phyloP scores from a whole-genome alignment of 345 rosid genomes.

The Trapa bicornis region DNA sequence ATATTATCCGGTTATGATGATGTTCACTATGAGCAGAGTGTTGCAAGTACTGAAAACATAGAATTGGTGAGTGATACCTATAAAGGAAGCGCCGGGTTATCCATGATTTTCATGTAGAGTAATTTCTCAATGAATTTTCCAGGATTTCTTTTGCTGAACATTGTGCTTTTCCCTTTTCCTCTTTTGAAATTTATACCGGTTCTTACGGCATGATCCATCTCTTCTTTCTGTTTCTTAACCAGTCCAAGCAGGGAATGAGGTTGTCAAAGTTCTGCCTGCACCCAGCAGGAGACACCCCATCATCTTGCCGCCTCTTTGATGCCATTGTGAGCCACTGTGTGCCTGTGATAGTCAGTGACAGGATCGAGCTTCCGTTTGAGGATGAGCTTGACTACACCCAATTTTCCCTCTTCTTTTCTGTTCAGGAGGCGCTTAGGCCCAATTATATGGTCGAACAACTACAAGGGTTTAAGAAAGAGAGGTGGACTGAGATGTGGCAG shows the following conservation, averaged over 20 bases:
- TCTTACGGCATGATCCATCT: not conserved
- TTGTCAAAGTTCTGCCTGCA: constrained; percentile 76
- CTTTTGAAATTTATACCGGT: not conserved
- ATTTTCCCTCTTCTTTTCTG: constrained; percentile 57
- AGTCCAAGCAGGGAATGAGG: constrained; percentile 52
- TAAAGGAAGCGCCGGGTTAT: not conserved
- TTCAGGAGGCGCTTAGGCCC: constrained; percentile 57
- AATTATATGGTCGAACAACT: constrained; percentile 55
- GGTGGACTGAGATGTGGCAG: constrained; percentile 69
- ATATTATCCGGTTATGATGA: constrained; percentile 50
- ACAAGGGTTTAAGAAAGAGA: constrained; percentile 32
- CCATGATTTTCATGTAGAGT: not conserved
- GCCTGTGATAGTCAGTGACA: constrained; percentile 80
- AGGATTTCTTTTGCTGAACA: not conserved
- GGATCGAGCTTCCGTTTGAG: constrained; percentile 83
- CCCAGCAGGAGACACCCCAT: constrained; percentile 90
- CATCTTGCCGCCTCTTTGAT: constrained; percentile 88
- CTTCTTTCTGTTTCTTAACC: not conserved
- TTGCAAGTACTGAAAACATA: constrained; percentile 57
- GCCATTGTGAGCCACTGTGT: constrained; percentile 82
- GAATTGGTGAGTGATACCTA: constrained; percentile 36
- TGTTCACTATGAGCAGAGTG: constrained; percentile 54
- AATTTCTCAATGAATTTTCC: not conserved
- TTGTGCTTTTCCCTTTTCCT: not conserved
- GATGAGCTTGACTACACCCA: constrained; percentile 73